Conservation (phyloP, 2,329 filamentous ascomycete genomes). For the Penicillium sp. region DNA sequence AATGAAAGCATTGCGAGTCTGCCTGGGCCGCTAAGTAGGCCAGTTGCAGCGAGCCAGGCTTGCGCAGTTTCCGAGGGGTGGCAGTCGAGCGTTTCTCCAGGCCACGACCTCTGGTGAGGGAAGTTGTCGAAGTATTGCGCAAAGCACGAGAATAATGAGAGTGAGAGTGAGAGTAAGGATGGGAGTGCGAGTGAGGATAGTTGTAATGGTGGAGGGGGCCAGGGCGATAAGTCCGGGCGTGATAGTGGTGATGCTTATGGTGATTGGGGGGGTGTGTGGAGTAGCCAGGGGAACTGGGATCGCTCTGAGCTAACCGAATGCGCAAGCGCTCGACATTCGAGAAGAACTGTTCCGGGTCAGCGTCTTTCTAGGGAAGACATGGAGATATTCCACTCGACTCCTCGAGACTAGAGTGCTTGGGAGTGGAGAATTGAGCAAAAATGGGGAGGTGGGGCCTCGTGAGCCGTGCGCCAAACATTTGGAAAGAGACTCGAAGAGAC, state of each 20-base stretch:
- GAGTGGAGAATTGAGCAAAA: constrained; percentile 10
- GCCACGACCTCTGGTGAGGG: constrained; percentile 22
- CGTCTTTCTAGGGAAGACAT: constrained; percentile 14
- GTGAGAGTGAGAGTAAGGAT: constrained; percentile 12
- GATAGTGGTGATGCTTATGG: background rate
- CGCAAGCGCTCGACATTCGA: constrained; percentile 50
- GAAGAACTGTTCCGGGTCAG: constrained; percentile 44
- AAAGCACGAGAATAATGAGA: constrained; percentile 19
- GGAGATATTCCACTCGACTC: constrained; percentile 11
- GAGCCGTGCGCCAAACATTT: constrained; percentile 4
- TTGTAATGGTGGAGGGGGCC: constrained; percentile 20
- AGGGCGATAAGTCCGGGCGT: constrained; percentile 26
- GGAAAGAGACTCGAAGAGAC: background rate
- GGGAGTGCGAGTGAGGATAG: constrained; percentile 9
- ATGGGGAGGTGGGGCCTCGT: constrained; percentile 8
- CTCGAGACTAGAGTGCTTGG: constrained; percentile 18
- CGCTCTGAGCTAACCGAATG: constrained; percentile 42
- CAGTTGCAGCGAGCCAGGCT: constrained; percentile 46
- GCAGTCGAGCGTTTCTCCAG: constrained; percentile 27
- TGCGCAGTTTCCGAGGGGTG: constrained; percentile 38
- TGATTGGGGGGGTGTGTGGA: constrained; percentile 19
- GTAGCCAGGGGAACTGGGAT: constrained; percentile 31
- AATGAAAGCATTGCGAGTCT: constrained; percentile 71
- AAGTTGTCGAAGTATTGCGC: constrained; percentile 21
- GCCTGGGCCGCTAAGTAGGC: constrained; percentile 54